These are phyloP conservation scores for Cokeromyces recurvatus DNA, from an alignment of 371 early-diverging fungal genomes.

Conservation along the genomic window DNA sequence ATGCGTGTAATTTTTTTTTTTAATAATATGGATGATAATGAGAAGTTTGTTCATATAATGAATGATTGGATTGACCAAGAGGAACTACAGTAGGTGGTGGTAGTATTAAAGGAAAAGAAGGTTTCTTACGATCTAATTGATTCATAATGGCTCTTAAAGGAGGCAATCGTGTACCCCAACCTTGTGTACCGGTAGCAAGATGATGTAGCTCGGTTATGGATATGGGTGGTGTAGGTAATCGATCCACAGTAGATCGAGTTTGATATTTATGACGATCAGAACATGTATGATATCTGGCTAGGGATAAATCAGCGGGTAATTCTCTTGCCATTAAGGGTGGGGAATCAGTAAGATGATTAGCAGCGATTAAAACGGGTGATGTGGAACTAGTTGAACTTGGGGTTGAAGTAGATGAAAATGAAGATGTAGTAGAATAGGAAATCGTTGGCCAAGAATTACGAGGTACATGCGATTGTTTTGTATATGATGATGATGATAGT, in stretches of 20 bases:
- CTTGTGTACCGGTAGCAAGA: not conserved
- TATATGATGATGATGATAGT: not conserved
- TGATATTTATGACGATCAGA: not conserved
- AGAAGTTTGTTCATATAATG: no score
- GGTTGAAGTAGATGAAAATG: no score
- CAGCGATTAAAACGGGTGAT: no score
- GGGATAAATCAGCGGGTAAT: not conserved
- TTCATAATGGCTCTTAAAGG: constrained; percentile 24
- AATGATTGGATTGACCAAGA: no score
- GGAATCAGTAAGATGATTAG: no score
- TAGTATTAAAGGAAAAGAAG: not conserved
- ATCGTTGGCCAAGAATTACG: no score
- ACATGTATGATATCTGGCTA: not conserved
- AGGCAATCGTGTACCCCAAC: constrained; percentile 14
- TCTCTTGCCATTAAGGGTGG: not conserved
- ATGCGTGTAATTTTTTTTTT: no score
- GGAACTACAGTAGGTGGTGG: not conserved
- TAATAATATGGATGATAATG: no score
- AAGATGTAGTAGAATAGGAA: no score
- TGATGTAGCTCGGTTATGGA: constrained; percentile 1
- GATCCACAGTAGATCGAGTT: not conserved
- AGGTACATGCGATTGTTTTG: no score
- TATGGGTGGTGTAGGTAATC: constrained; percentile 9
- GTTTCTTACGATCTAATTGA: not conserved
- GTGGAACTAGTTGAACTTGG: no score